Evolutionary conservation across 1,284 basidiomycete genomes (phyloP), one percentile per base, ranked within the genome.

Genomic region (Tilletia setariae): DNA sequence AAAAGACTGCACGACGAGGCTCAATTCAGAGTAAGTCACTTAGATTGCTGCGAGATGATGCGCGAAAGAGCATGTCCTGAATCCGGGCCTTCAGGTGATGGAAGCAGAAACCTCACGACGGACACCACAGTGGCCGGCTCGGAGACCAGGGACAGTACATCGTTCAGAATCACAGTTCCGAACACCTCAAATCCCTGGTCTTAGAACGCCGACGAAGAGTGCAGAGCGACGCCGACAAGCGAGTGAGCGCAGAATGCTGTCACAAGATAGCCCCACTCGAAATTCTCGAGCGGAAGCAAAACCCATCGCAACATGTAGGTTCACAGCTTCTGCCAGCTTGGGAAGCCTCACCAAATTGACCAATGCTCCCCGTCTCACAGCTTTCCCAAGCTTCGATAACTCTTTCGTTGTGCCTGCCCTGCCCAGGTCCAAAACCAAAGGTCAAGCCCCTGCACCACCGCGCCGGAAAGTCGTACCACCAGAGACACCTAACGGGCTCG

Each of bases 111-210:
- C 56, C 28, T 61, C 56, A 2, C 9, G 56, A 21, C 32, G 56
- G n/a, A 61, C 56, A 30, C 56, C 56, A 1, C 56, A 61, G 6
- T 61, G 56, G 56, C 56, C 56, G 8, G 32, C 35, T 16, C 56
- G 56, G 2, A 11, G 56, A 40, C 56, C 56, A 32, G 32, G 30
- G 16, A n/a, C 56, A 25, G 56, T 61, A 25, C 56, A 61, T 35
- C 56, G 56, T n/a, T 30, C 56, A 13, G 56, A 30, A 25, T 61
- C 56, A 19, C 56, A 61, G n/a, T 61, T 61, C n/a, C 56, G 56
- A 13, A 61, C 56, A 40, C 56, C 56, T 61, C 56, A 61, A 21
- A 40, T 61, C 2, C 3, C 35, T 15, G 56, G 56, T 35, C 28
- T 61, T 2, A 61, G 19, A 21, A 61, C 56, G 32, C 56, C 56